Conservation (phyloP, 768 basidiomycete genomes). For the Rossbeevera mucosa region DNA sequence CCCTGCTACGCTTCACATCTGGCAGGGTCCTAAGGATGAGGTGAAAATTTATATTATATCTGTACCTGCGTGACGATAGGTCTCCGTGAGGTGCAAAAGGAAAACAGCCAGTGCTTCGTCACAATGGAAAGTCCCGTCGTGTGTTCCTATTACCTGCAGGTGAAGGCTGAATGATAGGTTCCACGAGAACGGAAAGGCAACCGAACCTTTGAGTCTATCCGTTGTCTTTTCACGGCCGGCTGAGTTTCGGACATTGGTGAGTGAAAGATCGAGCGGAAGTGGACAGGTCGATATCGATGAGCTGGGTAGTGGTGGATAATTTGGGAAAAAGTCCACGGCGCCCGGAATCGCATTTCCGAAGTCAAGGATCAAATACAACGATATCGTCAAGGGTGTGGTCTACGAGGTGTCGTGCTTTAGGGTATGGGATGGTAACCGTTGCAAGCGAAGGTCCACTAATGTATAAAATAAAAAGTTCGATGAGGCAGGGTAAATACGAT, state of each 20-base stretch:
- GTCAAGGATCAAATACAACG: background rate
- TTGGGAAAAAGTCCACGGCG: background rate
- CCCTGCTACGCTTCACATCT: slow-evolving; percentile 71
- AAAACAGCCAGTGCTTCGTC: slow-evolving; percentile 96
- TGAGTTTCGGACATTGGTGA: slow-evolving; percentile 21
- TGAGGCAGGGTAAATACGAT: slow-evolving; percentile 21
- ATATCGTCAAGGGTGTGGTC: background rate
- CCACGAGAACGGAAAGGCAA: slow-evolving; percentile 2
- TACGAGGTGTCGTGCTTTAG: slow-evolving; percentile 21
- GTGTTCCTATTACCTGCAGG: slow-evolving; percentile 79
- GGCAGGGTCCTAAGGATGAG: slow-evolving; percentile 5
- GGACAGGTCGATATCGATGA: slow-evolving; percentile 1
- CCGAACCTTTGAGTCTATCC: slow-evolving; percentile 39
- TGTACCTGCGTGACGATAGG: slow-evolving; percentile 73
- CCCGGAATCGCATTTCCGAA: background rate
- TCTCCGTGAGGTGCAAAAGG: slow-evolving; percentile 71
- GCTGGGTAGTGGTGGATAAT: background rate
- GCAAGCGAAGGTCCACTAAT: slow-evolving; percentile 19
- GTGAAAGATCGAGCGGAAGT: background rate
- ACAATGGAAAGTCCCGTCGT: slow-evolving; percentile 94
- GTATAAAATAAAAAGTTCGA: slow-evolving; percentile 23
- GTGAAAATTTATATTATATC: slow-evolving; percentile 1
- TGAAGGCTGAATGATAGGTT: background rate
- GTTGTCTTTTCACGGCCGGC: slow-evolving; percentile 38
- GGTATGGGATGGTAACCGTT: background rate